Percentiles rank a stretch among this genome's conserved stretches.
Evolutionary conservation across 2,329 filamentous ascomycete species (phyloP).

Genomic region (Hypoxylon sp.): DNA sequence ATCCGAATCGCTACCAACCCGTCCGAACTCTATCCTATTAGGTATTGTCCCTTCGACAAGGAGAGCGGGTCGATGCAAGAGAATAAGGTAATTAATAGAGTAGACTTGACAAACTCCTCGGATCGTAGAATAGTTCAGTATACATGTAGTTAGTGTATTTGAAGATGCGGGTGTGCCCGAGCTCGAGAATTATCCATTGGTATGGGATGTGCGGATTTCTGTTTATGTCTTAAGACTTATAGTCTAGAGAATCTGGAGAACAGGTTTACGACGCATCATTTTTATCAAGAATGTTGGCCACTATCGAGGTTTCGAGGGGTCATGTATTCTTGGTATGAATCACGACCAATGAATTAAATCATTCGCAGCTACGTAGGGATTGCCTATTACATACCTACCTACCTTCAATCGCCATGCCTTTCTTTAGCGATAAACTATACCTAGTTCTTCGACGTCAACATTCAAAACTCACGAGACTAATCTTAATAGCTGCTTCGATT

Average conservation of each 20-base stretch:
- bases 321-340: constrained; percentile 25
- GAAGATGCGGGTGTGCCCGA: constrained; percentile 16
- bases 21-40: constrained; percentile 28
- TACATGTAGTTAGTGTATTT: neutral
- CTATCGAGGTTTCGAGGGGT: constrained; percentile 17
- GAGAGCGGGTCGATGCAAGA: constrained; percentile 31
- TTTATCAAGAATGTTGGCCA: constrained; percentile 29
- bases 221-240: constrained; percentile 19
- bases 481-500: constrained; percentile 18
- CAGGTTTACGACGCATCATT: constrained; percentile 8
- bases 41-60: constrained; percentile 27
- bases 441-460: constrained; percentile 30
- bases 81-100: constrained; percentile 7
- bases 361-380: constrained; percentile 25
- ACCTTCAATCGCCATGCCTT: neutral
- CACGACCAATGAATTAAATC: constrained; percentile 33
- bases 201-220: neutral
- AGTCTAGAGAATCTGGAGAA: neutral
- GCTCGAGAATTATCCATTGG: constrained; percentile 4
- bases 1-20: constrained; percentile 38
- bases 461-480: constrained; percentile 4
- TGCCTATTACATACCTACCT: constrained; percentile 27
- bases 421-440: constrained; percentile 15
- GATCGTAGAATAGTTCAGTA: constrained; percentile 1
- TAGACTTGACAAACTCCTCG: constrained; percentile 20